A percentile compares a stretch with the other conserved stretches of the same genome.
phyloP scores from a whole-genome alignment of 345 rosid species.

The Rhodomyrtus tomentosa region DNA sequence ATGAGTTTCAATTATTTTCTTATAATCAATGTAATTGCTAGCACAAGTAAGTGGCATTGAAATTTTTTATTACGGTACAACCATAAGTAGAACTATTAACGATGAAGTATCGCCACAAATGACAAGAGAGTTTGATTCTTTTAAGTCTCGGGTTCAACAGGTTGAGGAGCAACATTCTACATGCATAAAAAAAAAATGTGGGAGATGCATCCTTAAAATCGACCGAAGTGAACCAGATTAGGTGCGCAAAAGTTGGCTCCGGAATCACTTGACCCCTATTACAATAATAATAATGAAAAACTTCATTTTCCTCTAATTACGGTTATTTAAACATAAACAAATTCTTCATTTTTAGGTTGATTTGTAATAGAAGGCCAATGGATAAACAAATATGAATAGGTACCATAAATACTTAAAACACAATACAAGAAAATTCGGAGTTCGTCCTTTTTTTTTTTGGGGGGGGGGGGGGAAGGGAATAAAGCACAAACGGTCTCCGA shows the following conservation, averaged over 20 bases:
- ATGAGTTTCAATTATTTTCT: not conserved
- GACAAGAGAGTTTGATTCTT: not conserved
- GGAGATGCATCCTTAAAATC: not conserved
- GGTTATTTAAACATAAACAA: too few species aligned
- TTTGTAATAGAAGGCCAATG: too few species aligned
- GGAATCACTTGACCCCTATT: not conserved
- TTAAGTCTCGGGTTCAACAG: not conserved
- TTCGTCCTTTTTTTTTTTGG: too few species aligned
- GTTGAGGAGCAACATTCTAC: not conserved
- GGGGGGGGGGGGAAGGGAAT: too few species aligned
- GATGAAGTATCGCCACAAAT: not conserved
- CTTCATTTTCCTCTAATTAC: too few species aligned
- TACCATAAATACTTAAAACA: too few species aligned
- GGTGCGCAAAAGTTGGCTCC: not conserved
- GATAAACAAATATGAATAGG: too few species aligned
- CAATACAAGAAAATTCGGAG: too few species aligned
- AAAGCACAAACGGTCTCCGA: too few species aligned
- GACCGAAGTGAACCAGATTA: not conserved
- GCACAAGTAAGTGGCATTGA: not conserved
- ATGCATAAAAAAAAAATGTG: rapidly evolving
- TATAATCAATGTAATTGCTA: not conserved
- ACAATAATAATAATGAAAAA: too few species aligned
- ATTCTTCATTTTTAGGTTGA: too few species aligned
- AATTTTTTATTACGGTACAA: not conserved
- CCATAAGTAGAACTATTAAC: not conserved